Evolutionary conservation across 2,329 filamentous ascomycete genomes (phyloP).

Genomic region (Colletotrichum salicis): DNA sequence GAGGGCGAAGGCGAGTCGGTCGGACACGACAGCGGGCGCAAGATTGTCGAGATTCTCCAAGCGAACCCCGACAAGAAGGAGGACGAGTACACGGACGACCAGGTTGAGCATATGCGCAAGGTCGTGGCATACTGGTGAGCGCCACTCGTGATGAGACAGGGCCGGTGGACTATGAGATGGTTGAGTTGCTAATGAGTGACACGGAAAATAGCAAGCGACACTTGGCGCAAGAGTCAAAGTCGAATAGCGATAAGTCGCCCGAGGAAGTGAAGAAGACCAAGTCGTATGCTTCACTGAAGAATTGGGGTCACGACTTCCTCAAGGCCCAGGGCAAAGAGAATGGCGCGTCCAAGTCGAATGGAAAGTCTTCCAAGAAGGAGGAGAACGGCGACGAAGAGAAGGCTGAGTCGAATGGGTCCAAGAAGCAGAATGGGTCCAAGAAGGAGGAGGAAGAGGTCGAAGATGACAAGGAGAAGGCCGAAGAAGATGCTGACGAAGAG

Average conservation of each 20-base stretch:
- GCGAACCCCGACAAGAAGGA: slow-evolving; percentile 69
- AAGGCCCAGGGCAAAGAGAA: slow-evolving; percentile 48
- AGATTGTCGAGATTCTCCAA: slow-evolving; percentile 71
- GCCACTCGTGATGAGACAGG: background rate
- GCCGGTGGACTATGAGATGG: background rate
- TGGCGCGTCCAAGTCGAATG: background rate
- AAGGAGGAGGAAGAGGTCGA: slow-evolving; percentile 46
- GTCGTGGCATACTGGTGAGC: slow-evolving; percentile 69
- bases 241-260: slow-evolving; percentile 62
- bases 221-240: slow-evolving; percentile 70
- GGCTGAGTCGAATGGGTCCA: slow-evolving; percentile 9
- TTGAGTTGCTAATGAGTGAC: background rate
- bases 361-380: slow-evolving; percentile 3
- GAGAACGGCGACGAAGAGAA: slow-evolving; percentile 4
- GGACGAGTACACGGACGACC: slow-evolving; percentile 65
- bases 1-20: slow-evolving; percentile 68
- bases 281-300: slow-evolving; percentile 70
- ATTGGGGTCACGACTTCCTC: slow-evolving; percentile 67
- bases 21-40: slow-evolving; percentile 71
- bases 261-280: slow-evolving; percentile 59
- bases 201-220: slow-evolving; percentile 63
- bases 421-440: slow-evolving; percentile 30
- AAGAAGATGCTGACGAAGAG: slow-evolving; percentile 40
- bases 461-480: slow-evolving; percentile 33
- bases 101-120: slow-evolving; percentile 68